Evolutionary conservation across 148 eudicot genomes (phyloP).

Genomic region (Mesembryanthemum crystallinum): DNA sequence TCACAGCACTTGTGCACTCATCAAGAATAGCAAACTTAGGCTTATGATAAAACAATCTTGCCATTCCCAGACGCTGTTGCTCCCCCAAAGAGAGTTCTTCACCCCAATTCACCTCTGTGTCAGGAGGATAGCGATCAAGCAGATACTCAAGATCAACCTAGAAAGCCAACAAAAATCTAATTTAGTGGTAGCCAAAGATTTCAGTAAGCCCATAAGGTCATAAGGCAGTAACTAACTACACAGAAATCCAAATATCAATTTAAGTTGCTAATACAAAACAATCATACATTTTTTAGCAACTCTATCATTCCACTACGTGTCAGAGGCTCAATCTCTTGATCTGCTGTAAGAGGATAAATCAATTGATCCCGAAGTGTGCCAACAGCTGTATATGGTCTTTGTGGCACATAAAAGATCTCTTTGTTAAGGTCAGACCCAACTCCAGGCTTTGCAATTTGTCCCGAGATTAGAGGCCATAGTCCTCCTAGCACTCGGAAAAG

Average conservation of each 20-base stretch:
- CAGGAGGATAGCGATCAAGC: slow-evolving; percentile 86
- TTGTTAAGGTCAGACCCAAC: slow-evolving; percentile 94
- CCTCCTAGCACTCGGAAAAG: slow-evolving; percentile 98
- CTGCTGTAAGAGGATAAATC: slow-evolving; percentile 87
- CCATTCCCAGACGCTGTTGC: slow-evolving; percentile 98
- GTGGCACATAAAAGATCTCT: slow-evolving; percentile 95
- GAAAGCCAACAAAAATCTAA: slow-evolving; percentile 10
- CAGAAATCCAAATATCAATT: slow-evolving; percentile 6
- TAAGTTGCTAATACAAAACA: slow-evolving; percentile 1
- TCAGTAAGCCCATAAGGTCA: slow-evolving; percentile 1
- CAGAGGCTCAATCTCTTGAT: slow-evolving; percentile 78
- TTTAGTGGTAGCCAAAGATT: neutral
- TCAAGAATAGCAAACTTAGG: slow-evolving; percentile 98
- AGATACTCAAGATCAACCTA: slow-evolving; percentile 98
- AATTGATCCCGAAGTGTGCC: slow-evolving; percentile 98
- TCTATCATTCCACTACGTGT: slow-evolving; percentile 76
- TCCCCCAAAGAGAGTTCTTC: slow-evolving; percentile 94
- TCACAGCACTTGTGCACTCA: slow-evolving; percentile 99
- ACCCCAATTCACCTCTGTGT: slow-evolving; percentile 96
- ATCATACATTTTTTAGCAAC: slow-evolving; percentile 78
- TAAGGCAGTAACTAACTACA: neutral
- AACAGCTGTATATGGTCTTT: slow-evolving; percentile 94
- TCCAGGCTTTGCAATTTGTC: slow-evolving; percentile 96
- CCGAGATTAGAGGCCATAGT: slow-evolving; percentile 94
- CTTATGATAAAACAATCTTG: slow-evolving; percentile 96